Evolutionary conservation across 1,284 basidiomycete genomes (phyloP), one percentile per base, ranked within the genome.

Genomic region (Coniferiporia weirii): DNA sequence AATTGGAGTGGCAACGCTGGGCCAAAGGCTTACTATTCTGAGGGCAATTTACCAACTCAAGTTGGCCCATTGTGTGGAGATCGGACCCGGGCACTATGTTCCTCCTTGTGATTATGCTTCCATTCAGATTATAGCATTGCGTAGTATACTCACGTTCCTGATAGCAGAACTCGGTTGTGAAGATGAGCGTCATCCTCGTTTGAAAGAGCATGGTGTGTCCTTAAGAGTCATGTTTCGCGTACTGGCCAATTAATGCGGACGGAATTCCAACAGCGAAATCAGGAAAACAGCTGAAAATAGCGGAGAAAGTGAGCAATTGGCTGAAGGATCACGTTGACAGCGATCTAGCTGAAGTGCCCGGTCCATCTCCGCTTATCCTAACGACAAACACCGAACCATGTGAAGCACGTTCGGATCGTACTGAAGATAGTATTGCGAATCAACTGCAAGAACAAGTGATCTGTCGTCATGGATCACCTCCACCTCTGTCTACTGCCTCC

Each of bases 31-130:
- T 32, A 79, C 88, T 38, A 91, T 98, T 63, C 82, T 98, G 67
- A 93, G 93, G 71, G 86, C 89, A 50, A 85, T 97, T 60, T 97
- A 95, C 75, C 84, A 86, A 61, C 76, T 92, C 65, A 98, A 97
- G 73, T 74, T 93, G 53, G 84, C 84, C 1, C 82, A 95, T 67
- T 85, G 87, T 64, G 78, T 97, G 53, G 85, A 91, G 47, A 83
- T 96, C 63, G 90, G 91, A 59, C 78, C 89, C 45, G 90, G 92
- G 64, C 84, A 93, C 66, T 98, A 95, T 73, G 81, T 93, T 27
- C 95, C 95, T 27, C 91, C 91, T 65, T 94, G 93, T 93, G 38
- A 40, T 40, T 40, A 40, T 15, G 69, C 68, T 91, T 50, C 35
- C 19, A 35, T 17, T 22, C 53, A 10, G 6, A 13, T 22, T 20